A percentile compares a stretch with the other conserved stretches of the same genome.
These are phyloP conservation scores for Solanum bulbocastanum DNA, from an alignment of 257 asterid species.

Conservation along the genomic window DNA sequence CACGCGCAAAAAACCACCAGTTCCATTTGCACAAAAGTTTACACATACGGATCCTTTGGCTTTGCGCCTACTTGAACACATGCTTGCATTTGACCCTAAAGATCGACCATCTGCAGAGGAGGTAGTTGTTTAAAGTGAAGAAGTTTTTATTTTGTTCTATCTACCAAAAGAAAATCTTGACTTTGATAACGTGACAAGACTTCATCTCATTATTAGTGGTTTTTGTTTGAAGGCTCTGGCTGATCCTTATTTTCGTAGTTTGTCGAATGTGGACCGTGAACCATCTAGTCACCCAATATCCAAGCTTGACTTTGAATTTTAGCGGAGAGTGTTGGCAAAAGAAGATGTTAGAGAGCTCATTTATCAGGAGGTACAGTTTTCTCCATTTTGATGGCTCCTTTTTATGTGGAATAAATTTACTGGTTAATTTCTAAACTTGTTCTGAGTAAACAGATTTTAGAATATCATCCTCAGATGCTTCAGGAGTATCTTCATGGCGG, in stretches of 20 bases:
- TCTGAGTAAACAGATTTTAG: constrained; percentile 54
- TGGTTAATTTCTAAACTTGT: background rate
- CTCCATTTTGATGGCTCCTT: constrained; percentile 1
- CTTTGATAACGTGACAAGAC: background rate
- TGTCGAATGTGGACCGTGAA: constrained; percentile 79
- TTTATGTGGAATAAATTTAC: background rate
- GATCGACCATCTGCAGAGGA: constrained; percentile 91
- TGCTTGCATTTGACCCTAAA: constrained; percentile 90
- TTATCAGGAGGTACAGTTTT: constrained; percentile 36
- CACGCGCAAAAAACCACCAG: constrained; percentile 70
- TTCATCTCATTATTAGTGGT: background rate
- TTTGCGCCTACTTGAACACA: constrained; percentile 55
- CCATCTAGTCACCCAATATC: constrained; percentile 78
- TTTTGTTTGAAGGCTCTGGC: constrained; percentile 49
- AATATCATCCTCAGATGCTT: constrained; percentile 96
- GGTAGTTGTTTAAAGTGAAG: constrained; percentile 22
- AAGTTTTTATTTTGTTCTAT: background rate
- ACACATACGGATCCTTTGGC: constrained; percentile 73
- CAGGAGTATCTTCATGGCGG: constrained; percentile 84
- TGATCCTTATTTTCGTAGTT: constrained; percentile 71
- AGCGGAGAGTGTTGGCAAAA: constrained; percentile 69
- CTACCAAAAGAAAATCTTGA: background rate
- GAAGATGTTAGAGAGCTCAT: constrained; percentile 93
- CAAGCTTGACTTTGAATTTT: constrained; percentile 90
- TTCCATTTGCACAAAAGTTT: constrained; percentile 67